Evolutionary conservation across 1,284 basidiomycete species (phyloP), one percentile per base, ranked within the genome.

Genomic region (Paramarasmius palmivorus): DNA sequence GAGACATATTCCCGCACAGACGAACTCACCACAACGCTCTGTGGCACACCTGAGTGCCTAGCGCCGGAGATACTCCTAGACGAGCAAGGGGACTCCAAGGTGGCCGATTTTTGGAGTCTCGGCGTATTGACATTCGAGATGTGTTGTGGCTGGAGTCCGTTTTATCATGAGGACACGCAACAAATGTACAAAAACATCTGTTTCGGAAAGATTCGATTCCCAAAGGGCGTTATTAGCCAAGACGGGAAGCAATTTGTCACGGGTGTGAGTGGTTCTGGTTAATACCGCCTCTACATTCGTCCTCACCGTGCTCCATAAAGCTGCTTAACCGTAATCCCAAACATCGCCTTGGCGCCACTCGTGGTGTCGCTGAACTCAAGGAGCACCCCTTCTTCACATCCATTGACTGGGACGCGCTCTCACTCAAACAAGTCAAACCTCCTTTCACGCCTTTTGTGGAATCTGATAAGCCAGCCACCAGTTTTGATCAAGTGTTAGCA

Each of bases 131-230:
- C 95, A 32, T 95, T 95, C 65, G 93, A 95, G 72, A 99, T 99
- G 97, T 99, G 96, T 69, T 99, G 97, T 65, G 97, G 97, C 15
- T 99, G 97, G 97, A 95, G 92, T 69, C 97, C 97, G 35, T 99
- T 99, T 76, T 99, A 99, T 67, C 96, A 96, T 14, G 97, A 99
- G 66, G 97, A 99, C 69, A 98, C 95, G 15, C 96, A 99, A 70
- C 93, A 98, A 73, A 99, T 99, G 97, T 99, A 99, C 79, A 95
- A 95, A 81, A 92, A 96, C 76, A 99, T 99, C 63, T 98, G 95
- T 70, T 95, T 94, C 71, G 97, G 97, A 60, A 99, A 98, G 82
- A 98, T 99, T 69, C 84, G 96, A 59, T 99, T 99, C 78, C 97
- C 97, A 23, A 91, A 95, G 65, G 94, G 92, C 52, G 95, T 98